Conservation (phyloP, 768 basidiomycete species). For the Hortiboletus flavorubellus region DNA sequence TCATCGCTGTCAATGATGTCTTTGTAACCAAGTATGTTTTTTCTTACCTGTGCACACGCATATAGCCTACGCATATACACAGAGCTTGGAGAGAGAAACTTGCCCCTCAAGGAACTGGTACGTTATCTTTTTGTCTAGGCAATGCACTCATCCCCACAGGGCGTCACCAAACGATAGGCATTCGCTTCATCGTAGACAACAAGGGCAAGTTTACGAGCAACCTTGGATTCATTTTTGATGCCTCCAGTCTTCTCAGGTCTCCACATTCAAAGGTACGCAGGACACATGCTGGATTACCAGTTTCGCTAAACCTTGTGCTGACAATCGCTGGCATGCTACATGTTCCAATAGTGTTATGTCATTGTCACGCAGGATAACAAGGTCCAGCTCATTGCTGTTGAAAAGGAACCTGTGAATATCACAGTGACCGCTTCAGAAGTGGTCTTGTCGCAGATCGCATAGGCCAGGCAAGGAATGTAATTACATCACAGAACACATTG, state of each 20-base stretch:
- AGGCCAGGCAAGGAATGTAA: background rate
- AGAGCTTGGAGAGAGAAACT: slow-evolving; percentile 69
- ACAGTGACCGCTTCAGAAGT: slow-evolving; percentile 52
- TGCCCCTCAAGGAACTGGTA: slow-evolving; percentile 55
- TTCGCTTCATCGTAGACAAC: slow-evolving; percentile 70
- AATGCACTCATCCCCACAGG: background rate
- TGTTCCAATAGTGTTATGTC: slow-evolving; percentile 45
- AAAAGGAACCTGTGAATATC: slow-evolving; percentile 43
- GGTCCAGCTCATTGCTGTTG: slow-evolving; percentile 52
- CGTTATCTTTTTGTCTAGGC: slow-evolving; percentile 10
- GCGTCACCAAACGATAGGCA: slow-evolving; percentile 30
- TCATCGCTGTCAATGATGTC: no score
- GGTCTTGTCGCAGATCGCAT: slow-evolving; percentile 37
- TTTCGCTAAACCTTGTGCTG: background rate
- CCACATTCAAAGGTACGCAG: slow-evolving; percentile 58
- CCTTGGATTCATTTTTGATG: slow-evolving; percentile 62
- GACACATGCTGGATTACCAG: no score
- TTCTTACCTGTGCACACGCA: background rate
- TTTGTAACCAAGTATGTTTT: slow-evolving; percentile 54
- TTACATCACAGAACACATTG: background rate
- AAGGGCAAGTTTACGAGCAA: slow-evolving; percentile 51
- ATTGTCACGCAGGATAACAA: slow-evolving; percentile 57
- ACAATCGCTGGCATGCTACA: background rate
- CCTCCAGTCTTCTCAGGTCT: slow-evolving; percentile 57
- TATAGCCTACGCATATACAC: slow-evolving; percentile 2